A percentile compares a stretch with the other conserved stretches of the same genome.
Evolutionary conservation across 306 rosid species (phyloP).

Genomic region (Corylus avellana): DNA sequence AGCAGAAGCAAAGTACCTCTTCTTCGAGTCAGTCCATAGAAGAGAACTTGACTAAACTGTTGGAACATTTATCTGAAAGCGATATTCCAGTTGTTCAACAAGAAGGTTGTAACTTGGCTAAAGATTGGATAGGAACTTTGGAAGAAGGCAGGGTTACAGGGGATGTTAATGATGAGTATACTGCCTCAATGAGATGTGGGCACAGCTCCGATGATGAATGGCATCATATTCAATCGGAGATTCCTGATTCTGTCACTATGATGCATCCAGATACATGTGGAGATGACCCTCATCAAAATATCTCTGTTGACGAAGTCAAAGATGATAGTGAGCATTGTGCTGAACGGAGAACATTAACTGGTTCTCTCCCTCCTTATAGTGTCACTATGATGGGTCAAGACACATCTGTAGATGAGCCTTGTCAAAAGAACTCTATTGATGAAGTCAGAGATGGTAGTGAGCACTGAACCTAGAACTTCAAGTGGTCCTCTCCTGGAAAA

Average conservation of each 20-base stretch:
- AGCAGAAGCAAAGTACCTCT: constrained; percentile 36
- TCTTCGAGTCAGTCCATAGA: constrained; percentile 24
- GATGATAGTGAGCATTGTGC: constrained; percentile 11
- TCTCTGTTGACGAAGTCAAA: constrained; percentile 17
- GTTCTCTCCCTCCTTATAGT: constrained; percentile 6
- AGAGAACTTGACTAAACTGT: constrained; percentile 27
- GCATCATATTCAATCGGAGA: constrained; percentile 27
- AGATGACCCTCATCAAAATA: constrained; percentile 20
- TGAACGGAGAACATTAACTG: constrained; percentile 31
- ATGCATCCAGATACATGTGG: constrained; percentile 15
- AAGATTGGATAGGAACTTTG: constrained; percentile 22
- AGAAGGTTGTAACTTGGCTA: constrained; percentile 27
- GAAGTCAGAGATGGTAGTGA: background rate
- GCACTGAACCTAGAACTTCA: constrained; percentile 22
- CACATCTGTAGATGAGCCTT: too few relatives aligned
- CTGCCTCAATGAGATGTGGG: constrained; percentile 31
- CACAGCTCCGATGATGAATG: constrained; percentile 22
- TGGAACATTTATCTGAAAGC: constrained; percentile 39
- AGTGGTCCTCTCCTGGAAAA: constrained; percentile 18
- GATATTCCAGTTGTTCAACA: constrained; percentile 14
- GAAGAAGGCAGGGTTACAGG: constrained; percentile 28
- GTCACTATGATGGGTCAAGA: too few relatives aligned
- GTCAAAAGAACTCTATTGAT: too few relatives aligned
- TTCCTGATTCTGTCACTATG: constrained; percentile 20
- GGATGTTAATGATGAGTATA: constrained; percentile 26